A percentile compares a stretch with the other conserved stretches of the same genome.
Conservation (phyloP, 306 rosid species). For the Fragaria vesca region DNA sequence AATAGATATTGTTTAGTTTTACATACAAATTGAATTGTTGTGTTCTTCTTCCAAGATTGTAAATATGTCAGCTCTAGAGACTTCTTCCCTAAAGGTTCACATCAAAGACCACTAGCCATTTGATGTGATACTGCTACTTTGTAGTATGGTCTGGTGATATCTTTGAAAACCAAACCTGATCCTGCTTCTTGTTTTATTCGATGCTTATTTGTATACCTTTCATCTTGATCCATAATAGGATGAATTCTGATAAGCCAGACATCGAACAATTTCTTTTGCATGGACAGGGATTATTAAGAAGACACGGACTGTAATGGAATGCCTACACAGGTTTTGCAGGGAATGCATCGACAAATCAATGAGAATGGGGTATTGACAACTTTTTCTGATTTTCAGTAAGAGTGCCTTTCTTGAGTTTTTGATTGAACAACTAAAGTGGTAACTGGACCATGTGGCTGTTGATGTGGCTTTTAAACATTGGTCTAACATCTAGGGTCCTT, state of each 20-base stretch:
- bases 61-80: background rate
- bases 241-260: slow-evolving; percentile 11
- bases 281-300: slow-evolving; percentile 80
- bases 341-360: slow-evolving; percentile 97
- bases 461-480: background rate
- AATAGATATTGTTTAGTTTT: background rate
- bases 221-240: background rate
- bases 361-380: slow-evolving; percentile 72
- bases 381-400: slow-evolving; percentile 22
- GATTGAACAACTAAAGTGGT: background rate
- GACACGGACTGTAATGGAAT: slow-evolving; percentile 97
- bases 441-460: background rate
- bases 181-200: background rate
- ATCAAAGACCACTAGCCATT: background rate
- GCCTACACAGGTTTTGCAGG: slow-evolving; percentile 96
- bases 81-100: background rate
- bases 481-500: background rate
- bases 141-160: background rate
- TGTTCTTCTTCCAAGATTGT: background rate
- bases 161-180: background rate
- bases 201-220: background rate
- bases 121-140: background rate
- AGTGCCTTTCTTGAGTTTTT: slow-evolving; percentile 4
- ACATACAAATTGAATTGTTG: background rate
- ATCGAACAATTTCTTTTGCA: slow-evolving; percentile 10